These are phyloP conservation scores for Cadophora sp. DNA, from an alignment of 2,329 filamentous ascomycete species.

Conservation along the genomic window DNA sequence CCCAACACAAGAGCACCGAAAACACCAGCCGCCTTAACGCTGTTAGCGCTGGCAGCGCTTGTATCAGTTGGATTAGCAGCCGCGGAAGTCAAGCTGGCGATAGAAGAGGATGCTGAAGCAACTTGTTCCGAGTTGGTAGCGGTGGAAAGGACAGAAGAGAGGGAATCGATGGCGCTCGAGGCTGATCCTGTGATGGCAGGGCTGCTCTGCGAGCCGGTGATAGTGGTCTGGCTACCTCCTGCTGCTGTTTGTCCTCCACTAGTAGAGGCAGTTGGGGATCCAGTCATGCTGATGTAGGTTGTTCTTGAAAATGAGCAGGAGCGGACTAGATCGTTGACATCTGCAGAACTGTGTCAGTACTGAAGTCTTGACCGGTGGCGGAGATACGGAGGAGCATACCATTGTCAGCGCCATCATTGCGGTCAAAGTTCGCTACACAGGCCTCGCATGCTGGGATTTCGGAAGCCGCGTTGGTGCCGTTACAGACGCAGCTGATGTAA, in stretches of 20 bases:
- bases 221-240: neutral
- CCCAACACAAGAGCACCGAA: conserved; percentile 4
- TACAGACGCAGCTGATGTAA: conserved; percentile 15
- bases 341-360: neutral
- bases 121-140: neutral
- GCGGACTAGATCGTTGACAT: conserved; percentile 19
- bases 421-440: conserved; percentile 18
- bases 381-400: neutral
- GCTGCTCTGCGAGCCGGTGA: conserved; percentile 1
- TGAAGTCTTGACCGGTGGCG: too few species aligned
- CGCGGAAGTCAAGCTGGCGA: conserved; percentile 3
- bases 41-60: conserved; percentile 5
- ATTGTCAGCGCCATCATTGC: conserved; percentile 14
- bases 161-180: neutral
- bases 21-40: conserved; percentile 3
- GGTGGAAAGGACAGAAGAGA: neutral
- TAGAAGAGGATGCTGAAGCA: neutral
- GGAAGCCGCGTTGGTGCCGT: conserved; percentile 4
- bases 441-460: conserved; percentile 15
- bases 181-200: conserved; percentile 5
- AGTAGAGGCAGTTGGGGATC: neutral
- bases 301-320: conserved; percentile 18
- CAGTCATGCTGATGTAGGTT: conserved; percentile 8
- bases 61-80: neutral
- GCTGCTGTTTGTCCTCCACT: neutral